These are phyloP conservation scores for Tanacetum coccineum DNA, from an alignment of 129 eudicot genomes.

Conservation along the genomic window DNA sequence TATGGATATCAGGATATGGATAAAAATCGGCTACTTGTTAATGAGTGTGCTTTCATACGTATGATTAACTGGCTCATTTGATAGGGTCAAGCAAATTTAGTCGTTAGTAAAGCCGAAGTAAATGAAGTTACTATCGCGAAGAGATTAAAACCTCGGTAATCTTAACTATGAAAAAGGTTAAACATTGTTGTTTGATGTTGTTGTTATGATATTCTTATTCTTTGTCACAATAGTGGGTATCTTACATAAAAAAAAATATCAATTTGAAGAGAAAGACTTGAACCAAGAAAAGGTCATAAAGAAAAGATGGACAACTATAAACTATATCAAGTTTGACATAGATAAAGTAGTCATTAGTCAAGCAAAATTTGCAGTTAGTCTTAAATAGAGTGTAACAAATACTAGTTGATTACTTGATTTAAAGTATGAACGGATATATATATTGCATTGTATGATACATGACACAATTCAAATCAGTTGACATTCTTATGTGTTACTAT, in stretches of 20 bases:
- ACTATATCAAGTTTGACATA: neutral
- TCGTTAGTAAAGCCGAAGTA: no score
- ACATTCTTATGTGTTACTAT: neutral
- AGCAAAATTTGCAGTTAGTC: neutral
- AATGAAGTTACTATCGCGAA: no score
- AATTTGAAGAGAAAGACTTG: neutral
- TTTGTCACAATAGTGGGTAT: no score
- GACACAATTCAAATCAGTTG: neutral
- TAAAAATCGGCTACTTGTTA: neutral
- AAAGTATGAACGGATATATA: neutral
- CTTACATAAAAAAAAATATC: neutral
- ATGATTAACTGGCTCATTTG: neutral
- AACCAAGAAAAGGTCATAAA: constrained; percentile 1
- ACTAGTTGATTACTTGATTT: neutral
- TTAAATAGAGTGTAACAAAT: neutral
- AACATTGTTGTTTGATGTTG: neutral
- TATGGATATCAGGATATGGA: no score
- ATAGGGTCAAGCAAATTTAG: no score
- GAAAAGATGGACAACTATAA: neutral
- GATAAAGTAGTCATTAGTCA: neutral
- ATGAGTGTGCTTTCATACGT: neutral
- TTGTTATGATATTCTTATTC: neutral
- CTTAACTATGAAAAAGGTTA: neutral
- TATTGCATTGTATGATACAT: neutral
- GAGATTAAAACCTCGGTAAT: no score